phyloP scores from a whole-genome alignment of 1,284 basidiomycete species.

The Neotropicomus parvogracilis region DNA sequence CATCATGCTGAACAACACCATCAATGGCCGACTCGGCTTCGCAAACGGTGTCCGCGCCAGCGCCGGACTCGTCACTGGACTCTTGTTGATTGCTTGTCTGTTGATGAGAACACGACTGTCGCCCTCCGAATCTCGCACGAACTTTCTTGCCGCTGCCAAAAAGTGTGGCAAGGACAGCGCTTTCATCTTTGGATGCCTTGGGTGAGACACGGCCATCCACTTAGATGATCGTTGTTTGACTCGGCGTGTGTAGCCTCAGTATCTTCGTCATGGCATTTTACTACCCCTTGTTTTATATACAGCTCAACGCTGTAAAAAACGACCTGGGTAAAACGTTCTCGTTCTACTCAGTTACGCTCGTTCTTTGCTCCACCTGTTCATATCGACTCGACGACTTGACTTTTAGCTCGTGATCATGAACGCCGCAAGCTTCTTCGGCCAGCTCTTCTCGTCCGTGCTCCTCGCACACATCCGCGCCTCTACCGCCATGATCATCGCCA shows the following conservation, averaged over 20 bases:
- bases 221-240: background rate
- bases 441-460: slow-evolving; percentile 26
- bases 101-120: slow-evolving; percentile 31
- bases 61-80: slow-evolving; percentile 31
- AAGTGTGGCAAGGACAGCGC: slow-evolving; percentile 25
- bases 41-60: slow-evolving; percentile 33
- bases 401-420: slow-evolving; percentile 34
- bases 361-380: background rate
- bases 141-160: slow-evolving; percentile 22
- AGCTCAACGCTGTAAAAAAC: slow-evolving; percentile 27
- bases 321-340: slow-evolving; percentile 27
- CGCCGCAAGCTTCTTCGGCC: slow-evolving; percentile 31
- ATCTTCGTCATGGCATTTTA: slow-evolving; percentile 27
- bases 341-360: slow-evolving; percentile 33
- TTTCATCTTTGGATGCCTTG: slow-evolving; percentile 28
- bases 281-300: slow-evolving; percentile 35
- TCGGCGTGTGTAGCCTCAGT: slow-evolving; percentile 11
- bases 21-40: slow-evolving; percentile 32
- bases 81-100: slow-evolving; percentile 29
- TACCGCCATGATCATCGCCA: slow-evolving; percentile 17
- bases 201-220: slow-evolving; percentile 8
- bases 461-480: slow-evolving; percentile 23
- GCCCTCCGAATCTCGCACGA: slow-evolving; percentile 13
- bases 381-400: background rate
- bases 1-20: slow-evolving; percentile 42